Percentiles rank a stretch among this genome's conserved stretches.
These are phyloP conservation scores for Coemansia sp. DNA, from an alignment of 192 early-diverging fungal genomes.

Conservation along the genomic window DNA sequence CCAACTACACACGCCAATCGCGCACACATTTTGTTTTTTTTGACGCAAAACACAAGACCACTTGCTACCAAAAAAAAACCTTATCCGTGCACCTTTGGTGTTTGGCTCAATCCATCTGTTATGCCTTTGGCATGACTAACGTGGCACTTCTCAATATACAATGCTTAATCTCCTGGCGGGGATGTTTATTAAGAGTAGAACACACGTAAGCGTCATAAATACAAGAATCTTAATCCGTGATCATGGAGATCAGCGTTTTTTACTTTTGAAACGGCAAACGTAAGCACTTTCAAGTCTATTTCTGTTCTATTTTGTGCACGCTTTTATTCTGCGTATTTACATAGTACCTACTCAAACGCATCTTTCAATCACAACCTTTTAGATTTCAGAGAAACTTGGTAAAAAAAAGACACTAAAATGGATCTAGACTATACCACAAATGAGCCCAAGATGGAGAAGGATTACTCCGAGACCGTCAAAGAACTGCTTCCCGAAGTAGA, in stretches of 20 bases:
- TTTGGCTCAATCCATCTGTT: too few relatives aligned
- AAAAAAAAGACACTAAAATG: conserved; percentile 1
- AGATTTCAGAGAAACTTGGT: not conserved
- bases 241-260: not conserved
- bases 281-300: not conserved
- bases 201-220: not conserved
- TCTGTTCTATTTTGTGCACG: not conserved
- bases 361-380: not conserved
- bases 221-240: not conserved
- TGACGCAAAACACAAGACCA: too few relatives aligned
- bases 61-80: too few relatives aligned
- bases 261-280: not conserved
- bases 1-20: too few relatives aligned
- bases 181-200: too few relatives aligned
- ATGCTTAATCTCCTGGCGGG: too few relatives aligned
- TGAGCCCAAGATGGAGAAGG: conserved; percentile 87
- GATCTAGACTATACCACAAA: conserved; percentile 43
- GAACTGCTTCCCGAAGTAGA: conserved; percentile 77
- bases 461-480: conserved; percentile 79
- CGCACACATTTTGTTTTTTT: too few relatives aligned
- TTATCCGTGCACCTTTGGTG: too few relatives aligned
- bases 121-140: too few relatives aligned
- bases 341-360: not conserved
- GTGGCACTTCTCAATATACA: too few relatives aligned
- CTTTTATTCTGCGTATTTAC: not conserved